phyloP scores from a whole-genome alignment of 345 rosid species.

The Boechera divaricarpa region DNA sequence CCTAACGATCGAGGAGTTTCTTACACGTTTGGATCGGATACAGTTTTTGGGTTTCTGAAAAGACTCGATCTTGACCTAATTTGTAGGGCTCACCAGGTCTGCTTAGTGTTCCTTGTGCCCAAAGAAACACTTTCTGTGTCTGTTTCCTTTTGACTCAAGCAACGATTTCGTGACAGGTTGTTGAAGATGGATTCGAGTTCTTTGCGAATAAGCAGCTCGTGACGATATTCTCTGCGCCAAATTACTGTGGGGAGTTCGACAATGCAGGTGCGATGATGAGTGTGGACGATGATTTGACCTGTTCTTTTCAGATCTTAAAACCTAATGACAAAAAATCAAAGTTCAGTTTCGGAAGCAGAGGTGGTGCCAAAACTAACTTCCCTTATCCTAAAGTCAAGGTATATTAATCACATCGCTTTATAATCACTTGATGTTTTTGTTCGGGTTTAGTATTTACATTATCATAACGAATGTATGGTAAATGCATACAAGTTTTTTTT shows the following conservation, averaged over 20 bases:
- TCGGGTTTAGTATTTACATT: too few species aligned
- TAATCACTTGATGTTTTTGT: too few species aligned
- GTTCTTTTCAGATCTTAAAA: constrained; percentile 85
- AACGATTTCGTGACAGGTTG: constrained; percentile 57
- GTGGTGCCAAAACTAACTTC: constrained; percentile 52
- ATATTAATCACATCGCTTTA: not conserved
- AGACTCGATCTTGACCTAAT: constrained; percentile 77
- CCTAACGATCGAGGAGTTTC: constrained; percentile 86
- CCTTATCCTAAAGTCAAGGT: constrained; percentile 64
- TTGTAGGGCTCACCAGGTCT: constrained; percentile 92
- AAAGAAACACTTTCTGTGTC: not conserved
- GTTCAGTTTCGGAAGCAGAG: constrained; percentile 59
- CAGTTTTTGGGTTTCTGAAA: constrained; percentile 63
- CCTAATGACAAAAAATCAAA: constrained; percentile 66
- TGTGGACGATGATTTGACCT: constrained; percentile 66
- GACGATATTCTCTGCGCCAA: constrained; percentile 88
- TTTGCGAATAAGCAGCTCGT: constrained; percentile 74
- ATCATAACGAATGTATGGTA: too few species aligned
- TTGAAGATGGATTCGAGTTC: constrained; percentile 91
- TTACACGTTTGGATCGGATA: constrained; percentile 73
- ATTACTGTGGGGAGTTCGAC: constrained; percentile 85
- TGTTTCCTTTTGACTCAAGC: constrained; percentile 27
- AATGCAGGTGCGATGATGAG: constrained; percentile 95
- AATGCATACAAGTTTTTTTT: too few species aligned
- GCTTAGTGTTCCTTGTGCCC: constrained; percentile 19